Evolutionary conservation across 306 rosid species (phyloP).

Genomic region (Fragaria ananassa): DNA sequence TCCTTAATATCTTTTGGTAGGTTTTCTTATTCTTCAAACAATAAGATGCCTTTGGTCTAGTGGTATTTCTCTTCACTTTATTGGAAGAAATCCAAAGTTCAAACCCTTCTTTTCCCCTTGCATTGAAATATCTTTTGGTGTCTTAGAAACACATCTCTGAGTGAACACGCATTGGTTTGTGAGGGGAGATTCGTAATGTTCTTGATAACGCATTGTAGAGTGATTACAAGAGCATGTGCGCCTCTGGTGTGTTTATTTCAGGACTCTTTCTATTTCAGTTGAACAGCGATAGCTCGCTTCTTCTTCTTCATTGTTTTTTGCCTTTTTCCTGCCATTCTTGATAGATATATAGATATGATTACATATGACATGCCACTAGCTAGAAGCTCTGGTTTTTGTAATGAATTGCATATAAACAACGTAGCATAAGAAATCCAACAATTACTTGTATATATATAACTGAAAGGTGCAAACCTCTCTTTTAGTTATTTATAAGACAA

Average conservation of each 20-base stretch:
- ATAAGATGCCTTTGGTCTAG: background rate
- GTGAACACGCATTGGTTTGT: background rate
- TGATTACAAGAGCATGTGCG: background rate
- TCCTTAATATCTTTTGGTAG: background rate
- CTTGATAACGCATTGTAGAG: background rate
- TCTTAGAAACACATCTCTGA: background rate
- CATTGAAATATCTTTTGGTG: background rate
- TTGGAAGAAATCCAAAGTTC: background rate
- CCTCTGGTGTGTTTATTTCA: background rate
- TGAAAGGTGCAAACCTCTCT: too few relatives aligned
- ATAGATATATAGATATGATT: too few relatives aligned
- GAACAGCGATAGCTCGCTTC: background rate
- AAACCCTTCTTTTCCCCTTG: background rate
- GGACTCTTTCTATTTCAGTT: background rate
- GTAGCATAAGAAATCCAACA: too few relatives aligned
- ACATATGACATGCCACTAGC: too few relatives aligned
- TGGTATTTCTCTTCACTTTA: background rate
- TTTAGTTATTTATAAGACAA: too few relatives aligned
- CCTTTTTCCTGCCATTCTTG: too few relatives aligned
- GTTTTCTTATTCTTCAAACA: background rate
- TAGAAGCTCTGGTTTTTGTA: too few relatives aligned
- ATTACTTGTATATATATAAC: too few relatives aligned
- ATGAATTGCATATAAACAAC: too few relatives aligned
- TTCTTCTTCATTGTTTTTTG: background rate
- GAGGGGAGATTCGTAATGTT: background rate